Percentiles rank a stretch among this genome's conserved stretches.
Evolutionary conservation across 1,284 basidiomycete species (phyloP).

Genomic region (Ustilago curta): DNA sequence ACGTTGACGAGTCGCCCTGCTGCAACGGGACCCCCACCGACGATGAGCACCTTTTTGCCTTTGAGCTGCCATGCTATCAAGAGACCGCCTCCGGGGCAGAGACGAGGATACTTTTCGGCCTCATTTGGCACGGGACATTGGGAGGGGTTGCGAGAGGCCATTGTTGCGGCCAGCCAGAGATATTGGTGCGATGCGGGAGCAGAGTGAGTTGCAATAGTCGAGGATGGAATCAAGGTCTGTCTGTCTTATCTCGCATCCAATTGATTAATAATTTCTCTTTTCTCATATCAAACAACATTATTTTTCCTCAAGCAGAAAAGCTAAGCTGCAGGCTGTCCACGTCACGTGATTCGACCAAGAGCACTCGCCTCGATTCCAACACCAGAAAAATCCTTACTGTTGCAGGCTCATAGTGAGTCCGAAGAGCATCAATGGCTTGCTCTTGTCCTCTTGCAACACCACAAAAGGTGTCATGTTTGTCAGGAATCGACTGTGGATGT

Average conservation of each 20-base stretch:
- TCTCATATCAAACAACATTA: conserved; percentile 17
- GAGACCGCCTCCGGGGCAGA: conserved; percentile 77
- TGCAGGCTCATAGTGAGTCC: not conserved
- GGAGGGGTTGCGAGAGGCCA: conserved; percentile 48
- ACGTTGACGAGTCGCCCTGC: conserved; percentile 72
- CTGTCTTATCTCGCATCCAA: conserved; percentile 8
- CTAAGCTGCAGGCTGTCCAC: conserved; percentile 13
- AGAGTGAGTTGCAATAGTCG: not conserved
- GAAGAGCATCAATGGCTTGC: not conserved
- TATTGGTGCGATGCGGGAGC: not conserved
- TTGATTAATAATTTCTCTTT: no score
- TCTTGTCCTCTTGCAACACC: not conserved
- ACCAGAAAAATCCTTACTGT: not conserved
- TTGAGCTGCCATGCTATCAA: conserved; percentile 89
- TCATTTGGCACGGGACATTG: conserved; percentile 12
- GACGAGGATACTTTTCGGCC: conserved; percentile 52
- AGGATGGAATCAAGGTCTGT: conserved; percentile 7
- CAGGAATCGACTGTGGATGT: not conserved
- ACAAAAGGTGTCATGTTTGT: not conserved
- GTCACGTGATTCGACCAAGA: conserved; percentile 25
- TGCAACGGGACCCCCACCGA: conserved; percentile 89
- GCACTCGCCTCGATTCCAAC: not conserved
- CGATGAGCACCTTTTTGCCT: conserved; percentile 81
- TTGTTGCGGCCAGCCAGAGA: conserved; percentile 5
- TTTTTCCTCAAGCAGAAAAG: no score